These are phyloP conservation scores for Cladophialophora psammophila DNA, from an alignment of 2,329 filamentous ascomycete species.

Conservation along the genomic window DNA sequence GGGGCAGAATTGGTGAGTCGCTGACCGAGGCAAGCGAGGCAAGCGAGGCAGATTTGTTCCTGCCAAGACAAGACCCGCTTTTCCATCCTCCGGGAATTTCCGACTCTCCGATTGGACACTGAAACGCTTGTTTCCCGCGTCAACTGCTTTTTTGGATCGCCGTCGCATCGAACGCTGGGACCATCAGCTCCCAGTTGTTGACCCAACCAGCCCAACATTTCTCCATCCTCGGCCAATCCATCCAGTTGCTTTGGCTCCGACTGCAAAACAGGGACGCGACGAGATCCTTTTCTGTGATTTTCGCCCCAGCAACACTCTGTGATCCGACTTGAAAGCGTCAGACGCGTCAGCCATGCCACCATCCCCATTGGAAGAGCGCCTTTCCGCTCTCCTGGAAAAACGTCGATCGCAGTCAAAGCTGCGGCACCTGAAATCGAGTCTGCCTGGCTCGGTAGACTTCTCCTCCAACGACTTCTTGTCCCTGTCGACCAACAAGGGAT, in stretches of 20 bases:
- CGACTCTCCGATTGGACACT: slow-evolving; percentile 27
- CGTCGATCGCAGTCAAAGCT: slow-evolving; percentile 55
- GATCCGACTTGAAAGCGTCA: not conserved
- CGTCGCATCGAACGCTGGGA: not conserved
- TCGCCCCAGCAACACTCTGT: not conserved
- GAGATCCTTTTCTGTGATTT: not conserved
- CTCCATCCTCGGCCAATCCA: not conserved
- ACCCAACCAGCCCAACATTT: slow-evolving; percentile 13
- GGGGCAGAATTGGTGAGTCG: slow-evolving; percentile 6
- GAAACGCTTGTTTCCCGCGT: not conserved
- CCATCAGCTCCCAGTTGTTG: slow-evolving; percentile 1
- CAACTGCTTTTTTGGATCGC: slow-evolving; percentile 6
- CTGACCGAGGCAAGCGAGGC: slow-evolving; percentile 18
- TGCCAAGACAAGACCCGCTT: slow-evolving; percentile 28
- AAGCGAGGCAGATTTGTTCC: slow-evolving; percentile 20
- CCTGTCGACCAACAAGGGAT: slow-evolving; percentile 56
- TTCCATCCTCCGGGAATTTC: slow-evolving; percentile 11
- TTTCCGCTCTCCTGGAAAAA: slow-evolving; percentile 43
- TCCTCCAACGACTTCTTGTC: slow-evolving; percentile 73
- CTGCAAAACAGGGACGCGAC: not conserved
- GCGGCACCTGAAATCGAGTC: slow-evolving; percentile 56
- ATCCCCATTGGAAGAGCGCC: slow-evolving; percentile 34
- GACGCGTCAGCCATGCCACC: slow-evolving; percentile 23
- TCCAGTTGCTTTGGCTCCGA: not conserved
- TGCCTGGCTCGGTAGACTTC: slow-evolving; percentile 61